These are phyloP conservation scores for Cucumis melo DNA, from an alignment of 306 rosid genomes.

Conservation along the genomic window DNA sequence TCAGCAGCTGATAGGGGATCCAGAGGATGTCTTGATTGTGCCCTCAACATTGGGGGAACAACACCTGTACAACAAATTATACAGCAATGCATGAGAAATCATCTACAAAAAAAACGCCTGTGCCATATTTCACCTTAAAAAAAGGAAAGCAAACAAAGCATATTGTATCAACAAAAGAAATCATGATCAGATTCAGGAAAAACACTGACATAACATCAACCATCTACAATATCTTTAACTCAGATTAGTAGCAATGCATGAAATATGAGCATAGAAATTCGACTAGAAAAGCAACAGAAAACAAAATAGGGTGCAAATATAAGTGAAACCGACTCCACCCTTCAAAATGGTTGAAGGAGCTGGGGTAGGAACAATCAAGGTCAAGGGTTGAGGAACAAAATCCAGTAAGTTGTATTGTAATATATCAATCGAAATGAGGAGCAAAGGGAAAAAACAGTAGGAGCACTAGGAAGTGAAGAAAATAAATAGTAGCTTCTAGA, in stretches of 20 bases:
- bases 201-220: not conserved
- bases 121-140: not conserved
- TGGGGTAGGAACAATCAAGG: not conserved
- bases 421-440: not conserved
- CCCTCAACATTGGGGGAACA: constrained; percentile 49
- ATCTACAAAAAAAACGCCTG: not conserved
- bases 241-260: not conserved
- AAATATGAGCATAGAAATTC: not conserved
- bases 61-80: constrained; percentile 31
- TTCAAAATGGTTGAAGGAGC: not conserved
- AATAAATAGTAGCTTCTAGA: not conserved
- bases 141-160: not conserved
- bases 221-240: not conserved
- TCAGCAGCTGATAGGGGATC: constrained; percentile 84
- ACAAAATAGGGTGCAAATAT: not conserved
- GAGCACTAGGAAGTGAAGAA: not conserved
- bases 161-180: not conserved
- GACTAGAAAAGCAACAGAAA: not conserved
- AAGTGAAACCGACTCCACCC: not conserved
- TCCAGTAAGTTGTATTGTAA: not conserved
- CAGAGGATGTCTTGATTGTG: constrained; percentile 78
- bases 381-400: not conserved
- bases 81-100: not conserved
- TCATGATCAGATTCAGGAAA: not conserved
- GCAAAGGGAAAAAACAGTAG: not conserved